Percentiles rank a stretch among this genome's conserved stretches.
Conservation (phyloP, 306 rosid genomes). For the Quercus cerris region DNA sequence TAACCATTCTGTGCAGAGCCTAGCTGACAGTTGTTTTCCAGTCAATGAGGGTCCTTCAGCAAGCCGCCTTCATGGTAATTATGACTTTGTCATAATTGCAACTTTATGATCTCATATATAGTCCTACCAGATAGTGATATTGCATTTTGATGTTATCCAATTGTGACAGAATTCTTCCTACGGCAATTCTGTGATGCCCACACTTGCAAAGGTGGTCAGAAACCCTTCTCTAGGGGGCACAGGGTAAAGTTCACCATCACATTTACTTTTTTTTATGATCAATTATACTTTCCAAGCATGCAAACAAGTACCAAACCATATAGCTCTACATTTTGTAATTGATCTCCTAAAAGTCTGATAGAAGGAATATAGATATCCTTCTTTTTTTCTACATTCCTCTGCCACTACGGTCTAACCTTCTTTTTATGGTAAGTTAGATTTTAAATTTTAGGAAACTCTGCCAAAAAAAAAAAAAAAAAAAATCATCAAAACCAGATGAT, state of each 20-base stretch:
- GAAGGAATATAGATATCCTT: neutral
- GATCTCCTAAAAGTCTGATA: neutral
- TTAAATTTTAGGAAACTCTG: constrained; percentile 1
- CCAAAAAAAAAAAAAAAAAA: neutral
- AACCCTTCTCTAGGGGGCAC: constrained; percentile 73
- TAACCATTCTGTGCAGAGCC: constrained; percentile 33
- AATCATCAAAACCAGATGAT: constrained; percentile 3
- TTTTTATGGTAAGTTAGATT: neutral
- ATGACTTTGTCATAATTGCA: constrained; percentile 15
- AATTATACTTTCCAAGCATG: neutral
- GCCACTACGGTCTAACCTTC: neutral
- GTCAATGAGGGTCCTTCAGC: constrained; percentile 55
- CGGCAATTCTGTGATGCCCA: constrained; percentile 82
- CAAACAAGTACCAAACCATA: neutral
- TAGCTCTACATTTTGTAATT: neutral
- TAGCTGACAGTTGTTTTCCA: constrained; percentile 74
- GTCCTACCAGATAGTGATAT: constrained; percentile 1
- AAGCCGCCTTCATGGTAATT: constrained; percentile 66
- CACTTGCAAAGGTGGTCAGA: constrained; percentile 51
- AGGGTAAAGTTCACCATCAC: constrained; percentile 42
- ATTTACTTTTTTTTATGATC: neutral
- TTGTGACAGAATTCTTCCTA: constrained; percentile 61
- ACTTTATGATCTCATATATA: neutral
- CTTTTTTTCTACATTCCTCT: neutral
- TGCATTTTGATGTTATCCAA: constrained; percentile 13